These are phyloP conservation scores for Pseudoneurospora amorphoporcata DNA, from an alignment of 495 filamentous ascomycete genomes.

Conservation along the genomic window DNA sequence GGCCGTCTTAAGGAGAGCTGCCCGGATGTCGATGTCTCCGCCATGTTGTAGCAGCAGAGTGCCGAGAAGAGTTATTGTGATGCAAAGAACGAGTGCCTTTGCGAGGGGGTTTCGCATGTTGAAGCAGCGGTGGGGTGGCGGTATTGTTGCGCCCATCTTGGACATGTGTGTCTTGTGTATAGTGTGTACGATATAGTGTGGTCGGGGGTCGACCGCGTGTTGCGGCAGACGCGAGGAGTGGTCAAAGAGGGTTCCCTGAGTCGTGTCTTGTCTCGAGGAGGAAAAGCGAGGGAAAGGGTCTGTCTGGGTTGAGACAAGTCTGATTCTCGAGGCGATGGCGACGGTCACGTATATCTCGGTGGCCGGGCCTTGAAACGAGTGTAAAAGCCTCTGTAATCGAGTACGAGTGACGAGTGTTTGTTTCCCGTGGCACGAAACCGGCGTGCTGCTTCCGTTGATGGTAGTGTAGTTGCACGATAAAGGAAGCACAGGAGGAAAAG, in stretches of 20 bases:
- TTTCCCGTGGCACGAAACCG: neutral
- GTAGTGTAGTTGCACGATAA: neutral
- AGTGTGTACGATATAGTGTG: neutral
- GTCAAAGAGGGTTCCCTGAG: neutral
- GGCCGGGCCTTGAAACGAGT: neutral
- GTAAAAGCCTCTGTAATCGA: neutral
- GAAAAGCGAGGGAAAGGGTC: neutral
- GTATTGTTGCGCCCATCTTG: conserved; percentile 29
- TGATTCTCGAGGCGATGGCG: neutral
- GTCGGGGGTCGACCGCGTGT: neutral
- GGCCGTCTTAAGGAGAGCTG: conserved; percentile 27
- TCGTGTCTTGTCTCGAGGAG: neutral
- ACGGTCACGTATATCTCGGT: neutral
- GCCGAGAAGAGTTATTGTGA: conserved; percentile 25
- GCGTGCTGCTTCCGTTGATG: neutral
- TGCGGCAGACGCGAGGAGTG: neutral
- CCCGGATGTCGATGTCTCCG: conserved; percentile 28
- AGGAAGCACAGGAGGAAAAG: neutral
- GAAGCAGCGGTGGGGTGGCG: conserved; percentile 29
- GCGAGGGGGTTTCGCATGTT: conserved; percentile 35
- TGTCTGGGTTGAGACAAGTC: neutral
- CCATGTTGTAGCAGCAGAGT: conserved; percentile 23
- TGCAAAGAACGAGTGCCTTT: conserved; percentile 26
- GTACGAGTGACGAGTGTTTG: neutral
- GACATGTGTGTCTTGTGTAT: neutral